Evolutionary conservation across 83 land plant species (phyloP), one percentile per base, ranked within the genome.

Genomic region (Diphasiastrum complanatum): DNA sequence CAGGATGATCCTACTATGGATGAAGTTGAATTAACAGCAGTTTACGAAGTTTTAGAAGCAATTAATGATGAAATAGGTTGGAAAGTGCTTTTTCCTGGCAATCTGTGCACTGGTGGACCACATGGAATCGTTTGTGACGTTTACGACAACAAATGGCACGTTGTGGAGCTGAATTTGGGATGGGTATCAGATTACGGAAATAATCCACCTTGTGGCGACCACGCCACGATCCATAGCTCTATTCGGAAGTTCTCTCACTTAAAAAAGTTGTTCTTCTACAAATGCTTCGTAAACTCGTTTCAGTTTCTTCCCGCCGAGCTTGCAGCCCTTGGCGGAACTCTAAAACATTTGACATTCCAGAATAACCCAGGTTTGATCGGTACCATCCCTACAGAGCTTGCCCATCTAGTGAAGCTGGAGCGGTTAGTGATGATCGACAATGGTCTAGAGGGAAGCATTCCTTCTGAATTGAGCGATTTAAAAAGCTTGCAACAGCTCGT

Each of bases 61-160:
- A 25, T 80, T 43, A 82, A 85, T 67, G 45, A 83, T 0, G 48
- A 51, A 22, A 20, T 75, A 18, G 71, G 71, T 0, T 85, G 90
- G 90, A 70, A 75, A 5, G 6, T 57, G 16, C 29, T 74, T 36
- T 79, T 41, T 62, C 81, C 84, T 1, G 79, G 76, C 58, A 75
- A 85, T 69, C 79, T 81, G 64, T 85, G 90, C 66, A 50, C 67
- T 41, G 72, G 76, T 6, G 79, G 81, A 18, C 90, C 90, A 0
- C 87, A 82, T 60, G 90, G 90, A 47, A 55, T 85, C 60, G 79
- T 74, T 48, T 85, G 90, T 48, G 87, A 77, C 32, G 46, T 64
- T 28, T 63, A 78, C 60, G 6, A 22, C 26, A 64, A 45, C 31
- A 54, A 43, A 0, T 65, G 43, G 46, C 90, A 83, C 56, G 60